Percentiles rank a stretch among this genome's conserved stretches.
These are phyloP conservation scores for Oryza rufipogon DNA, from an alignment of 176 grass and related monocot genomes.

Conservation along the genomic window DNA sequence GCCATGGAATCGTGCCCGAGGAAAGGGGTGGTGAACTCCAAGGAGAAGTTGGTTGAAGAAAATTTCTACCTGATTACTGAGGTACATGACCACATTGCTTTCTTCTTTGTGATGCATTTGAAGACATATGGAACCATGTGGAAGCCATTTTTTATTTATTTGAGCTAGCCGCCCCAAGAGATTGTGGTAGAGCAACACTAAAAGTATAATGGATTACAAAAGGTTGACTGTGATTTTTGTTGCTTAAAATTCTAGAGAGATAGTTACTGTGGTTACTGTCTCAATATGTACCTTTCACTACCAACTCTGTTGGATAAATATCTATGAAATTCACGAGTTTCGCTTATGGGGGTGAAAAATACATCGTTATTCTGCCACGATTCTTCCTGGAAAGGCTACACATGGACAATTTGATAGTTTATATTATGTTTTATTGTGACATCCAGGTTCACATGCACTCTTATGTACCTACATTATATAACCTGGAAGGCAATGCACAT, in stretches of 20 bases:
- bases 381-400: not conserved
- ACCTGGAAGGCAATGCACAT: not conserved
- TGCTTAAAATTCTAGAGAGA: not conserved
- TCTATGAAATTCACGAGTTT: not conserved
- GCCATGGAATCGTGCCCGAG: constrained; percentile 77
- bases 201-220: not conserved
- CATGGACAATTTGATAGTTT: not conserved
- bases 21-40: constrained; percentile 52
- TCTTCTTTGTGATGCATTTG: not conserved
- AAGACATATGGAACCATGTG: not conserved
- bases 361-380: not conserved
- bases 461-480: not conserved
- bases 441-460: constrained; percentile 25
- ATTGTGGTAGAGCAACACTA: not conserved
- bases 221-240: not conserved
- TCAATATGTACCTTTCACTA: not conserved
- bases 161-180: not conserved
- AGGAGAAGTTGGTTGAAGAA: constrained; percentile 71
- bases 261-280: not conserved
- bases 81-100: constrained; percentile 32
- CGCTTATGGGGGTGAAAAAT: not conserved
- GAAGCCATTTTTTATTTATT: constrained; percentile 10
- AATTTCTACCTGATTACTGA: constrained; percentile 83
- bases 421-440: not conserved
- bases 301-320: not conserved